These are phyloP conservation scores for Batrachochytrium dendrobatidis DNA, from an alignment of 371 early-diverging fungal species.

Conservation along the genomic window DNA sequence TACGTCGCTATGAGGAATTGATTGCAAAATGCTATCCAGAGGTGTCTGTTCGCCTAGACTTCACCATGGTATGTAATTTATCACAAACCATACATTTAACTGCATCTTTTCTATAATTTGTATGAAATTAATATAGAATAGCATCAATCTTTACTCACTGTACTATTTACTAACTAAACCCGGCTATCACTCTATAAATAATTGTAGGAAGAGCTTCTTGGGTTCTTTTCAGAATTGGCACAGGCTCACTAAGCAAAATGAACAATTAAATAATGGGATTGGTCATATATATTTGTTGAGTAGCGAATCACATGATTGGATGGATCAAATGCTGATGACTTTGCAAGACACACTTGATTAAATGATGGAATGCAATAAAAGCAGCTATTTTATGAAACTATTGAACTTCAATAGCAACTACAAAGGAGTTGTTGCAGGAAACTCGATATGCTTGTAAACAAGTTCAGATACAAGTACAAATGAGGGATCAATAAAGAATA, in stretches of 20 bases:
- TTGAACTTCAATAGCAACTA: background rate
- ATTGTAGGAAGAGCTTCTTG: slow-evolving; percentile 64
- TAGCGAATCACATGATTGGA: too few species aligned
- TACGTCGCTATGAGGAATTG: slow-evolving; percentile 70
- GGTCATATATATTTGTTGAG: background rate
- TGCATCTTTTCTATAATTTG: too few species aligned
- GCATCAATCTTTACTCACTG: too few species aligned
- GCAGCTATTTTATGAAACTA: background rate
- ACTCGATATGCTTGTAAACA: background rate
- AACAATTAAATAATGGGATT: background rate
- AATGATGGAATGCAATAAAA: background rate
- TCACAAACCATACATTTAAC: too few species aligned
- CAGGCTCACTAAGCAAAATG: slow-evolving; percentile 22
- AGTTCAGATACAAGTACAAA: background rate
- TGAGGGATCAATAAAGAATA: background rate
- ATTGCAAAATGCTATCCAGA: slow-evolving; percentile 83
- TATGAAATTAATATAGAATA: too few species aligned
- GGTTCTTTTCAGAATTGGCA: slow-evolving; percentile 39
- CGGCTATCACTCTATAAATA: too few species aligned
- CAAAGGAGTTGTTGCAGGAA: background rate
- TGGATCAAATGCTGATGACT: background rate
- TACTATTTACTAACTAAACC: too few species aligned
- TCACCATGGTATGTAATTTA: slow-evolving; percentile 56
- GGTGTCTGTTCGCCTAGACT: slow-evolving; percentile 72
- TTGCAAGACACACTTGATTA: background rate